Evolutionary conservation across 306 rosid genomes (phyloP).

Genomic region (Cucurbita maxima): DNA sequence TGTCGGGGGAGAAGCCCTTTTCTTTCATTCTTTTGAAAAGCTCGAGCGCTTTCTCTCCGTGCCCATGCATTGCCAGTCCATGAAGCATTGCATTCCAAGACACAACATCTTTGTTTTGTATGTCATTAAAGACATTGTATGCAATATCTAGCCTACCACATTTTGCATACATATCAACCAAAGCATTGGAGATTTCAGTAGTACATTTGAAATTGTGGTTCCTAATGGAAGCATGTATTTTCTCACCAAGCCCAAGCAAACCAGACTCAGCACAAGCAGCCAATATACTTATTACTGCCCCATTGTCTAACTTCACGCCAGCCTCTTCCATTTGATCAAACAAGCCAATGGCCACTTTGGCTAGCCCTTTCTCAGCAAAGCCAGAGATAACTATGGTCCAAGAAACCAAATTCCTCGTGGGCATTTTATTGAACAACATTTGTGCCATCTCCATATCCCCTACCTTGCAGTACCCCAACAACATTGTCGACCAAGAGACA

Average conservation of each 20-base stretch:
- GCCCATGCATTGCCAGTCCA: slow-evolving; percentile 70
- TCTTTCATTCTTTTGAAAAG: slow-evolving; percentile 50
- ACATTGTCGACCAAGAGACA: slow-evolving; percentile 66
- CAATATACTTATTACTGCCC: slow-evolving; percentile 38
- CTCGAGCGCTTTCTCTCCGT: slow-evolving; percentile 48
- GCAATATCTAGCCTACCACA: slow-evolving; percentile 55
- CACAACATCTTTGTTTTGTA: slow-evolving; percentile 37
- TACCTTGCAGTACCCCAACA: slow-evolving; percentile 46
- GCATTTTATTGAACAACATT: slow-evolving; percentile 57
- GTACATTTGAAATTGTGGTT: slow-evolving; percentile 38
- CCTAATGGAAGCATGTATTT: slow-evolving; percentile 35
- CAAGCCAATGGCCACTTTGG: slow-evolving; percentile 37
- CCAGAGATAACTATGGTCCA: slow-evolving; percentile 82
- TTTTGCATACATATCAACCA: slow-evolving; percentile 79
- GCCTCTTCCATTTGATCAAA: slow-evolving; percentile 51
- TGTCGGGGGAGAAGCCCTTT: slow-evolving; percentile 57
- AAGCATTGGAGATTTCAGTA: slow-evolving; percentile 52
- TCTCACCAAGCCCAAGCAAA: slow-evolving; percentile 53
- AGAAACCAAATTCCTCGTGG: slow-evolving; percentile 43
- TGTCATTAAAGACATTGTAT: slow-evolving; percentile 27
- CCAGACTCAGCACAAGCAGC: slow-evolving; percentile 72
- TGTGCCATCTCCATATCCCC: slow-evolving; percentile 75
- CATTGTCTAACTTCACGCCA: slow-evolving; percentile 48
- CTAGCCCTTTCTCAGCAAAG: slow-evolving; percentile 54
- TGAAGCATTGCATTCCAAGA: slow-evolving; percentile 85